Evolutionary conservation across 495 filamentous ascomycete species (phyloP).

Genomic region (Aspergillus egyptiacus): DNA sequence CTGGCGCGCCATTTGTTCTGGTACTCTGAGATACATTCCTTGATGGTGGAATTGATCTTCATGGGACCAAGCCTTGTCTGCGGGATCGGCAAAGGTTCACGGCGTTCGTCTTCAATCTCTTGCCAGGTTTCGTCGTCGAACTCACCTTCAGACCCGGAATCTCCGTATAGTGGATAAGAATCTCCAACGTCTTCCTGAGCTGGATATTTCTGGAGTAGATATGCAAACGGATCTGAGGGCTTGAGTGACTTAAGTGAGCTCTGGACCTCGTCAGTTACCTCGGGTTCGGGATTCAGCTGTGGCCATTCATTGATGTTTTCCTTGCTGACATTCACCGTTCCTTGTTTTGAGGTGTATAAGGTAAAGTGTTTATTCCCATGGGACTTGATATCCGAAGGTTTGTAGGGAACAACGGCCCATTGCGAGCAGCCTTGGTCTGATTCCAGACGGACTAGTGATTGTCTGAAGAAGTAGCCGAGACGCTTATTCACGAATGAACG

Average conservation of each 20-base stretch:
- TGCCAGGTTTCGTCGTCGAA: slow-evolving; percentile 52
- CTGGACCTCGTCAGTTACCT: background rate
- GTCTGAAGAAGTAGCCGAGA: slow-evolving; percentile 21
- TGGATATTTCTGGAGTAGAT: slow-evolving; percentile 43
- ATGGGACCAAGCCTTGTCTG: slow-evolving; percentile 32
- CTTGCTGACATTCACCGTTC: slow-evolving; percentile 21
- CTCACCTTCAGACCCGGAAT: slow-evolving; percentile 54
- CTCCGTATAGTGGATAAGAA: slow-evolving; percentile 56
- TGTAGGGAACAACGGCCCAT: slow-evolving; percentile 26
- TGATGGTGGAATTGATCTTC: slow-evolving; percentile 46
- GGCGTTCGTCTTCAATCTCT: slow-evolving; percentile 56
- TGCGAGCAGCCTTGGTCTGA: slow-evolving; percentile 4
- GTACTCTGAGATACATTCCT: slow-evolving; percentile 46
- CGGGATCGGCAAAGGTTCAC: slow-evolving; percentile 15
- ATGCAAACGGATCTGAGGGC: slow-evolving; percentile 9
- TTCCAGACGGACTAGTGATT: slow-evolving; percentile 16
- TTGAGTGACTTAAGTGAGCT: background rate
- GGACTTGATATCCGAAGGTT: slow-evolving; percentile 6
- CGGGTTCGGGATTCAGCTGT: slow-evolving; percentile 1
- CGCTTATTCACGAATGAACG: slow-evolving; percentile 24
- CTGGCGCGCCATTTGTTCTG: slow-evolving; percentile 51
- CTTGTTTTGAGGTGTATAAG: slow-evolving; percentile 20
- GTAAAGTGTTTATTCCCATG: slow-evolving; percentile 19
- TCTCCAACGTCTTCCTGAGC: slow-evolving; percentile 38
- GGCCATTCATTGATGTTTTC: slow-evolving; percentile 22